Conservation (phyloP, 148 eudicot species). For the Simmondsia chinensis region DNA sequence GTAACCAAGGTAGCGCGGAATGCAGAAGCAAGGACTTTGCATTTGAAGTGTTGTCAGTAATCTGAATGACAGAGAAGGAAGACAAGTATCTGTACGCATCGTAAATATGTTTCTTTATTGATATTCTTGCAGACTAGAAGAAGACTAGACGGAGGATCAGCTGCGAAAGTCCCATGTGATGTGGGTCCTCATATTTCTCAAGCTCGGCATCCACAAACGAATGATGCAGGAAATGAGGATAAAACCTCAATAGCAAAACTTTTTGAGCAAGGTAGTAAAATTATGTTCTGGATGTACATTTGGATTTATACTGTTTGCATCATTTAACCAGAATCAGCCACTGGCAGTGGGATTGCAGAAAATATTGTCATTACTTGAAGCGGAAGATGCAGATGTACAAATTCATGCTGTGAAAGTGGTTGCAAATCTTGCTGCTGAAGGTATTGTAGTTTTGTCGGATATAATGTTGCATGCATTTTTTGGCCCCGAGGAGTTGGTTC, state of each 20-base stretch:
- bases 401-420: constrained; percentile 89
- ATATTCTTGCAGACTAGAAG: constrained; percentile 51
- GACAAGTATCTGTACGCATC: too few relatives aligned
- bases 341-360: constrained; percentile 78
- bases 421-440: constrained; percentile 92
- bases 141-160: constrained; percentile 45
- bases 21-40: too few relatives aligned
- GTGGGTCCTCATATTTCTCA: constrained; percentile 48
- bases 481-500: too few relatives aligned
- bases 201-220: constrained; percentile 38
- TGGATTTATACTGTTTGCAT: background rate
- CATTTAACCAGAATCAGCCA: constrained; percentile 10
- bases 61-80: too few relatives aligned
- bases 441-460: too few relatives aligned
- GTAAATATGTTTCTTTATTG: constrained; percentile 8
- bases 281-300: background rate
- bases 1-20: too few relatives aligned
- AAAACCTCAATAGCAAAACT: constrained; percentile 70
- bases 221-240: constrained; percentile 57
- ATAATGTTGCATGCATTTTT: too few relatives aligned
- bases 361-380: constrained; percentile 77
- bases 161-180: constrained; percentile 18
- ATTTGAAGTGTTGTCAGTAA: too few relatives aligned
- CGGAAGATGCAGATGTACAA: constrained; percentile 73
- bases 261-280: constrained; percentile 82